These are phyloP conservation scores for Aspergillus carbonarius DNA, from an alignment of 2,329 filamentous ascomycete species.

Conservation along the genomic window DNA sequence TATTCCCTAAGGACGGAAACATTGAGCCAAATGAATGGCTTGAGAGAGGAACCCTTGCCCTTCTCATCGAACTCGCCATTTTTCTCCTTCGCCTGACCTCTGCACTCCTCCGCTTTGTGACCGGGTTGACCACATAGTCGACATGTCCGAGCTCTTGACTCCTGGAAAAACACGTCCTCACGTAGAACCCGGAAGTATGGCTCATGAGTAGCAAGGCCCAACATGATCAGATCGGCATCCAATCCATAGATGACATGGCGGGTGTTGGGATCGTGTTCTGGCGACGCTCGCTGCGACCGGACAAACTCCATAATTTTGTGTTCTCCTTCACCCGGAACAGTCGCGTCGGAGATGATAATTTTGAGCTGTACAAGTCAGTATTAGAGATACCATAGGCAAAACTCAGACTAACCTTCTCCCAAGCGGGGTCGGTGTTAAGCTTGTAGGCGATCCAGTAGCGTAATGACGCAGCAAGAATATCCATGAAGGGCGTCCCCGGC, in stretches of 20 bases:
- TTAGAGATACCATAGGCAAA: neutral
- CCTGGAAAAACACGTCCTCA: conserved; percentile 94
- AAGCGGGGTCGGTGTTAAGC: conserved; percentile 91
- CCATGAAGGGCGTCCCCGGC: conserved; percentile 97
- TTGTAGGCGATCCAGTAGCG: conserved; percentile 98
- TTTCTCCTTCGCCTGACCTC: conserved; percentile 74
- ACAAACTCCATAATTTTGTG: conserved; percentile 99
- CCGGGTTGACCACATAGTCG: conserved; percentile 88
- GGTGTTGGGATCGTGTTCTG: conserved; percentile 93
- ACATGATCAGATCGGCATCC: conserved; percentile 98
- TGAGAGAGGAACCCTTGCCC: conserved; percentile 65
- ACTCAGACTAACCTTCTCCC: conserved; percentile 64
- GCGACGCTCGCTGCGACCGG: conserved; percentile 84
- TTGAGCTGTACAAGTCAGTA: conserved; percentile 61
- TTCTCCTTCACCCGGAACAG: conserved; percentile 95
- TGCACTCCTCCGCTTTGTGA: conserved; percentile 84
- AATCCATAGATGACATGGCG: conserved; percentile 97
- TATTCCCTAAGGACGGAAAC: conserved; percentile 91
- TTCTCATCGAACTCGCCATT: conserved; percentile 80
- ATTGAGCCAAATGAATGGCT: conserved; percentile 98
- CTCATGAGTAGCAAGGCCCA: conserved; percentile 94
- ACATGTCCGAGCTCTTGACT: conserved; percentile 78
- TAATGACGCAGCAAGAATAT: conserved; percentile 83
- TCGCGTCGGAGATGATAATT: conserved; percentile 97
- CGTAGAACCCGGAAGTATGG: conserved; percentile 94